Percentiles rank a stretch among this genome's conserved stretches.
These are phyloP conservation scores for Clonostachys byssicola DNA, from an alignment of 2,329 filamentous ascomycete genomes.

Conservation along the genomic window DNA sequence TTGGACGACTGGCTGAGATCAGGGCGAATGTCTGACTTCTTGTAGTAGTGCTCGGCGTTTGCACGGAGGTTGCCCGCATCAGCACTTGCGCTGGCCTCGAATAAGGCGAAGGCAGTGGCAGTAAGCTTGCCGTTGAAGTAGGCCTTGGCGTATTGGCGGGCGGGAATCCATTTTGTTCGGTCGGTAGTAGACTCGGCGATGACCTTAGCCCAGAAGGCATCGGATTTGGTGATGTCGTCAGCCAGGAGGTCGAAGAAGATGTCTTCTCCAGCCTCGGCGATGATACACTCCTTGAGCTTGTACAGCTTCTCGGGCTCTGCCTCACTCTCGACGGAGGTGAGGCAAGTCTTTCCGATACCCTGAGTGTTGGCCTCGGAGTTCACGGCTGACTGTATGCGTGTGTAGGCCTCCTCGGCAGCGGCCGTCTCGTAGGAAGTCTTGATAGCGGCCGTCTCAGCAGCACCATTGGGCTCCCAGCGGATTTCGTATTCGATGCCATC, in stretches of 20 bases:
- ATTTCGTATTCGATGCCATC: slow-evolving; percentile 1
- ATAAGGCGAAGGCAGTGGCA: background rate
- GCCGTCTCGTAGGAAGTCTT: background rate
- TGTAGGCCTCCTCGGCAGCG: background rate
- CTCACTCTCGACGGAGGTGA: too few relatives aligned
- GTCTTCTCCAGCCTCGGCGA: background rate
- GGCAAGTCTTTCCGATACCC: background rate
- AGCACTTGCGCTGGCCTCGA: background rate
- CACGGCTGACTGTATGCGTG: background rate
- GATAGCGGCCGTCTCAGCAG: background rate
- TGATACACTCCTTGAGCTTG: background rate
- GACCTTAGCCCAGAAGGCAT: slow-evolving; percentile 7
- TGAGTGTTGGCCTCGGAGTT: background rate
- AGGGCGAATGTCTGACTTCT: background rate
- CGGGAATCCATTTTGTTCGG: background rate
- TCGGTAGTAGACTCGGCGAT: slow-evolving; percentile 17
- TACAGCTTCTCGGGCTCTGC: background rate
- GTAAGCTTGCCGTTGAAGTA: background rate
- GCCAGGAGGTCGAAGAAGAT: slow-evolving; percentile 2
- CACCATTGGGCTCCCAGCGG: background rate
- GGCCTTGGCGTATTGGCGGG: background rate
- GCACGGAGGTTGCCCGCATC: background rate
- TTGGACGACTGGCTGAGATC: background rate
- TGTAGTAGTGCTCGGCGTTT: slow-evolving; percentile 1
- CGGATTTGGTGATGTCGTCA: background rate